Evolutionary conservation across 1,139 yeast species (phyloP), one percentile per base, ranked within the genome.

Genomic region (Geotrichum macrosporum): DNA sequence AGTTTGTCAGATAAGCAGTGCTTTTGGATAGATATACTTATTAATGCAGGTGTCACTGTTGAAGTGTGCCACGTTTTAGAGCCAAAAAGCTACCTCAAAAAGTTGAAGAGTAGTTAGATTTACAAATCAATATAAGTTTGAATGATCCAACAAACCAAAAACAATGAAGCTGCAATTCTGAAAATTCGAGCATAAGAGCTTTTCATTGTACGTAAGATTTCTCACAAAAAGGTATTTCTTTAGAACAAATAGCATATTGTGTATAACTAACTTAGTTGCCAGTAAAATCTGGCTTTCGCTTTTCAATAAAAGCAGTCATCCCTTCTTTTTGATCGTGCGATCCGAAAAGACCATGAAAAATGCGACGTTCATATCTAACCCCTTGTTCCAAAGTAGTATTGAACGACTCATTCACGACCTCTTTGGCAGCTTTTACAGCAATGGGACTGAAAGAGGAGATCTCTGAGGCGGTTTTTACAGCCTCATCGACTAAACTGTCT

Each of bases 281-380:
- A 31, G 57, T 60, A 59, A 69, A 74, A 4, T 59, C 57, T 3
- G 78, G 66, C 56, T 61, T 63, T 50, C 78, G 65, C 64, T 73
- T 73, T 57, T 71, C 75, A 24, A 68, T 64, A 57, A 74, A 75
- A 4, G 78, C 78, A 30, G 63, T 52, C 78, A 74, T 74, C 20
- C 78, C 78, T 58, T 74, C 78, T 57, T 62, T 63, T 54, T 74
- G 77, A 54, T 74, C 78, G 44, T 56, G 50, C 18, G 72, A 63
- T 5, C 75, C 76, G 51, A 74, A 74, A 41, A 74, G 56, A 1
- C 67, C 58, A 52, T 73, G 73, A 68, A 75, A 75, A 22, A 70
- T 57, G 12, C 65, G 58, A 42, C 76, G 67, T 57, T 74, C 78
- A 51, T 60, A 68, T 45, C 63, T 62, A 38, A 73, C 54, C 2